phyloP scores from a whole-genome alignment of 495 filamentous ascomycete species.

The Corynascus novoguineensis region DNA sequence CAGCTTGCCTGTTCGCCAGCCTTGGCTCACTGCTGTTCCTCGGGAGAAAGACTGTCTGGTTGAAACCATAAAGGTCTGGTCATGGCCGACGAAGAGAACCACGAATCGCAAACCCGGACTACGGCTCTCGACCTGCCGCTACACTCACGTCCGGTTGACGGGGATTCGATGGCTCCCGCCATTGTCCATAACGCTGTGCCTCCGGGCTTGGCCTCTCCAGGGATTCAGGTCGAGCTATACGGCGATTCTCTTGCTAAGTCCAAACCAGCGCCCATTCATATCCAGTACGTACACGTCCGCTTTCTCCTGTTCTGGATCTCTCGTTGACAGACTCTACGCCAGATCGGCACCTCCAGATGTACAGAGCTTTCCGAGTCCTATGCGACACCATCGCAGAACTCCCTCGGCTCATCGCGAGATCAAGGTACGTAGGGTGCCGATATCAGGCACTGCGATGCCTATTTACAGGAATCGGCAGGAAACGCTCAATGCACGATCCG shows the following conservation, averaged over 20 bases:
- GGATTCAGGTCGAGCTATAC: slow-evolving; percentile 38
- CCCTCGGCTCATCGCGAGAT: slow-evolving; percentile 65
- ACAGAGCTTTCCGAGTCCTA: slow-evolving; percentile 53
- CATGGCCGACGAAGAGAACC: slow-evolving; percentile 10
- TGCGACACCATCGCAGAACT: slow-evolving; percentile 69
- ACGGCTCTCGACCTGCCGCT: slow-evolving; percentile 20
- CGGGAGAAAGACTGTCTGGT: background rate
- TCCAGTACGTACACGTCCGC: slow-evolving; percentile 32
- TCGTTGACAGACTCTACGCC: background rate
- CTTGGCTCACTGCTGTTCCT: too few species aligned
- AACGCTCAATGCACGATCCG: slow-evolving; percentile 83
- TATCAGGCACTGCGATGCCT: background rate
- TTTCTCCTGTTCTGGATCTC: background rate
- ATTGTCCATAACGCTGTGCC: slow-evolving; percentile 15
- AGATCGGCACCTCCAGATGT: slow-evolving; percentile 39
- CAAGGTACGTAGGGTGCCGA: slow-evolving; percentile 45
- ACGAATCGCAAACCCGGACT: background rate
- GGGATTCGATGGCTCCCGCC: slow-evolving; percentile 12
- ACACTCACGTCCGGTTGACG: slow-evolving; percentile 11
- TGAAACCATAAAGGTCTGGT: background rate
- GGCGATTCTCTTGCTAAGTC: slow-evolving; percentile 19
- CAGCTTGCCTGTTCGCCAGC: too few species aligned
- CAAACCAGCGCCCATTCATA: slow-evolving; percentile 21
- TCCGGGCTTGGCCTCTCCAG: slow-evolving; percentile 33
- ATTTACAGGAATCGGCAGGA: slow-evolving; percentile 46